These are phyloP conservation scores for Brassica hybrid DNA, from an alignment of 441 rosid species.

Conservation along the genomic window DNA sequence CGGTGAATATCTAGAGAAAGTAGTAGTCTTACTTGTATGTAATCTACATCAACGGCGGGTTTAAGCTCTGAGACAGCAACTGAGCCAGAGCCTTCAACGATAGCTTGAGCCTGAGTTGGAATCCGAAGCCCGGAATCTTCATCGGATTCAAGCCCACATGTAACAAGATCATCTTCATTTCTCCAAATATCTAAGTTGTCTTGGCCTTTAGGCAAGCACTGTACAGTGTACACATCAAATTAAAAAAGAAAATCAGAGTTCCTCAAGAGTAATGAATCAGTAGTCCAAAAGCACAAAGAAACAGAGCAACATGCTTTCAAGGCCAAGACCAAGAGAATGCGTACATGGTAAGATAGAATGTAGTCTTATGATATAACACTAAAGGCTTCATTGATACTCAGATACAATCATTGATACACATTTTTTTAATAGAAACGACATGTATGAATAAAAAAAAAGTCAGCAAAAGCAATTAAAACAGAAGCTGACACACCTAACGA, in stretches of 20 bases:
- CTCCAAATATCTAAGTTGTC: conserved; percentile 48
- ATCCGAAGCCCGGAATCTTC: conserved; percentile 62
- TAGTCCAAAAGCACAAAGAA: background rate
- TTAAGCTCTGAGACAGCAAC: conserved; percentile 64
- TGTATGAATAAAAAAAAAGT: background rate
- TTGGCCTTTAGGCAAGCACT: conserved; percentile 34
- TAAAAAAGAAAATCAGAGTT: conserved; percentile 44
- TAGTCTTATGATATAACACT: conserved; percentile 3
- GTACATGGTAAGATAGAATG: conserved; percentile 9
- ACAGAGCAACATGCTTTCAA: conserved; percentile 13
- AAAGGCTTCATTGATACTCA: background rate
- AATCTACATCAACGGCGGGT: conserved; percentile 84
- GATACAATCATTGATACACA: background rate
- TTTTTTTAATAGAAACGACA: background rate
- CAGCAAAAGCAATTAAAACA: conserved; percentile 19
- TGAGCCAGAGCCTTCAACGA: conserved; percentile 75
- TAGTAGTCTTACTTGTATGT: conserved; percentile 66
- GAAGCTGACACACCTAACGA: background rate
- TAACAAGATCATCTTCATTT: conserved; percentile 50
- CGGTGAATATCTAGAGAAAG: background rate
- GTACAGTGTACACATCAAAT: conserved; percentile 25
- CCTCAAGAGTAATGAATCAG: conserved; percentile 38
- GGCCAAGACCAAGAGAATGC: background rate
- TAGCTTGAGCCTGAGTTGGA: conserved; percentile 75
- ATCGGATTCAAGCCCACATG: conserved; percentile 56